Evolutionary conservation across 805 yeast species (phyloP), one percentile per base, ranked within the genome.

Genomic region (Jamesozyma hellenica): DNA sequence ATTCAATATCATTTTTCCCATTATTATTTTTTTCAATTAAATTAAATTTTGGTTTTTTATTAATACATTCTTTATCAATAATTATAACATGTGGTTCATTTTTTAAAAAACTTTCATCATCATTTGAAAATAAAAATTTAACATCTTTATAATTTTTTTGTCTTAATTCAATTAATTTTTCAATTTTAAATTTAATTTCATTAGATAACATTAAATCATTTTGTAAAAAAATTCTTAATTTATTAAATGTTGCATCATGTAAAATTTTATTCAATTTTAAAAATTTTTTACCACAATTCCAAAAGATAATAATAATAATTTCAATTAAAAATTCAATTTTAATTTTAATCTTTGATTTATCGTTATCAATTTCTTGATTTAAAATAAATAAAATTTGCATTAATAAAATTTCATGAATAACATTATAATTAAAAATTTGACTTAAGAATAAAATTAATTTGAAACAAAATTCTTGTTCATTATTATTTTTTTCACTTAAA

Each of bases 211-310:
- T 45, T 3, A 74, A 21, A 19, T 29, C 72, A 41, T 77, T 81
- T 46, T 76, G 82, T 30, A 82, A 56, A n/a, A 82, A 50, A 8
- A 61, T 62, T 45, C 90, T 60, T 34, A 87, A 62, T 40, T 76
- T 66, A 43, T 81, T 86, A 51, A 70, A 78, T 1, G 80, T 64
- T 14, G 63, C 64, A 43, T 71, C 63, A 33, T 67, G 61, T 1
- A 79, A 79, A 2, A 59, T 53, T 15, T 60, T 48, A 28, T 77
- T 66, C 9, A 61, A 58, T 14, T 63, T 65, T 2, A 60, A 55
- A 16, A 87, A 54, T 39, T 56, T 66, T 3, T 58, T 61, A 0
- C 95, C 94, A n/a, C 63, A 60, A 11, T 63, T 63, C 27, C 63
- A 61, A 40, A 85, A 46, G 3, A 84, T 53, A 1, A 56, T 64